Evolutionary conservation across 1,284 basidiomycete species (phyloP).

Genomic region (Takashimella tepidaria): DNA sequence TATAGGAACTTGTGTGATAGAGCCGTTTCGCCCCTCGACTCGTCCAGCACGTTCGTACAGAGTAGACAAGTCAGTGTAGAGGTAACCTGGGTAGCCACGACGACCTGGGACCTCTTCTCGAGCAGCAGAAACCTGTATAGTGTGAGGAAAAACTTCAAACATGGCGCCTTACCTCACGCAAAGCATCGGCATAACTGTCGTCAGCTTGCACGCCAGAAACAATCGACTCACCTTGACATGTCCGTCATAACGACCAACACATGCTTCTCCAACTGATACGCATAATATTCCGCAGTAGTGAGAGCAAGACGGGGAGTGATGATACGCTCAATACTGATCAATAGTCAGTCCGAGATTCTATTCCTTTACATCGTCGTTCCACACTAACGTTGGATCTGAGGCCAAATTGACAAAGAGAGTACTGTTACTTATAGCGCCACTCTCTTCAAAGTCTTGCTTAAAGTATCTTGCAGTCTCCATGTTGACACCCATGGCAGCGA

Average conservation of each 20-base stretch:
- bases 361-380: background rate
- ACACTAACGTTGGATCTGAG: slow-evolving; percentile 82
- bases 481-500: slow-evolving; percentile 99
- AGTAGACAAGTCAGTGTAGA: slow-evolving; percentile 93
- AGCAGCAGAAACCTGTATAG: slow-evolving; percentile 79
- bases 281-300: slow-evolving; percentile 99
- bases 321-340: slow-evolving; percentile 92
- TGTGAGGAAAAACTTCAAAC: background rate
- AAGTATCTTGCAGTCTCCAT: slow-evolving; percentile 99
- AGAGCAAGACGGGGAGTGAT: slow-evolving; percentile 97
- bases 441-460: slow-evolving; percentile 99
- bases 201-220: slow-evolving; percentile 72
- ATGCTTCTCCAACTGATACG: slow-evolving; percentile 99
- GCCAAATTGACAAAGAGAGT: slow-evolving; percentile 99
- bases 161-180: slow-evolving; percentile 13
- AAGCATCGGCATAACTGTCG: slow-evolving; percentile 20
- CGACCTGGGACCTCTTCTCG: slow-evolving; percentile 99
- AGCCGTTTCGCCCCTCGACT: slow-evolving; percentile 95
- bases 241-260: slow-evolving; percentile 98
- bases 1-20: slow-evolving; percentile 99
- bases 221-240: slow-evolving; percentile 56
- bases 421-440: slow-evolving; percentile 94
- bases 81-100: slow-evolving; percentile 86
- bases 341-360: background rate
- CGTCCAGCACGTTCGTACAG: slow-evolving; percentile 99